phyloP scores from a whole-genome alignment of 2,329 filamentous ascomycete genomes.

The Aspergillus transmontanensis region DNA sequence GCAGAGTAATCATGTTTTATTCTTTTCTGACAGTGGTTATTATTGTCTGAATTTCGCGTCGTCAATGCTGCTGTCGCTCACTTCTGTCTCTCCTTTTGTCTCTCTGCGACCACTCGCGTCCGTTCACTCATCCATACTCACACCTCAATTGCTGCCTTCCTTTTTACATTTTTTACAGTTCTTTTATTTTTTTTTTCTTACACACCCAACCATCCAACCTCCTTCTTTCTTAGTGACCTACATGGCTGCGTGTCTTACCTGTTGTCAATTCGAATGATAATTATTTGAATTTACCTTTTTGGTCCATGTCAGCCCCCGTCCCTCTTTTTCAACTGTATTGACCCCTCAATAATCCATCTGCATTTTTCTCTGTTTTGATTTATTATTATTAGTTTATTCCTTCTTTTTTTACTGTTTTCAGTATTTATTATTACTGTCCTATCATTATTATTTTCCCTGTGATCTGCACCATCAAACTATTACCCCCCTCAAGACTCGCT shows the following conservation, averaged over 20 bases:
- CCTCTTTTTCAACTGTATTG: constrained; percentile 12
- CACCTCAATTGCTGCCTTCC: constrained; percentile 18
- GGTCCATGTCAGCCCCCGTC: constrained; percentile 19
- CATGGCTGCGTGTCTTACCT: constrained; percentile 8
- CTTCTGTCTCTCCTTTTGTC: not conserved
- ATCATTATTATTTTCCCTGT: constrained; percentile 11
- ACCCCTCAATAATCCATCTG: constrained; percentile 25
- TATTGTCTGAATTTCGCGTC: constrained; percentile 9
- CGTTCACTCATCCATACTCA: constrained; percentile 16
- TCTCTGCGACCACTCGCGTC: constrained; percentile 22
- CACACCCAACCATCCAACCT: constrained; percentile 2
- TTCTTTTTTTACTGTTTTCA: constrained; percentile 15
- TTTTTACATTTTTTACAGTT: constrained; percentile 11
- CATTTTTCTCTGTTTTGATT: constrained; percentile 13
- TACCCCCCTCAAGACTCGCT: constrained; percentile 18
- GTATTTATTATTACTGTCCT: constrained; percentile 13
- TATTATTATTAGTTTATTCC: constrained; percentile 8
- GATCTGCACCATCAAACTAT: constrained; percentile 25
- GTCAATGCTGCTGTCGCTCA: not conserved
- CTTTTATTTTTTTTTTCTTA: not conserved
- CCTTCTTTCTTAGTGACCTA: constrained; percentile 5
- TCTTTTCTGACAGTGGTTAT: constrained; percentile 3
- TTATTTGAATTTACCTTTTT: constrained; percentile 7
- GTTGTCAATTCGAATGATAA: constrained; percentile 11
- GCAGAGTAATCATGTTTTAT: constrained; percentile 9